Percentiles rank a stretch among this genome's conserved stretches.
Evolutionary conservation across 208 protist species (phyloP).

Genomic region (Trypanosoma boissoni): DNA sequence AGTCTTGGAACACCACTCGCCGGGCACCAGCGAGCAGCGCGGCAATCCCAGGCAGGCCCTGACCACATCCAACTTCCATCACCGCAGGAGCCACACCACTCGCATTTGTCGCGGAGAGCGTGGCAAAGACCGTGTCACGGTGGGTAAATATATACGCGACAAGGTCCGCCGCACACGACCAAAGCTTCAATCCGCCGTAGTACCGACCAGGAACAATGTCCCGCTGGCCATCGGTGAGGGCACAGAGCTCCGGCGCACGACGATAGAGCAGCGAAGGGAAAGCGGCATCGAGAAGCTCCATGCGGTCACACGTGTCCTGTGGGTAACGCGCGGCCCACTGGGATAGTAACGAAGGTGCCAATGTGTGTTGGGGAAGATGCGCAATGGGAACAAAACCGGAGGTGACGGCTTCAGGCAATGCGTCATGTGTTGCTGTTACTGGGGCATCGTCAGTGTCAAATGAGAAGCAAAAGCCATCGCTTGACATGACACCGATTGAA

Average conservation of each 20-base stretch:
- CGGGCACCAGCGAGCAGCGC: constrained; percentile 60
- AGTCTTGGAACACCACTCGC: constrained; percentile 74
- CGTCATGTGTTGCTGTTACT: not conserved
- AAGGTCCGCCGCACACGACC: constrained; percentile 84
- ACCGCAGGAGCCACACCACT: constrained; percentile 44
- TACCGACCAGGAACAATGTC: constrained; percentile 86
- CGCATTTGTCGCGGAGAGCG: too few relatives aligned
- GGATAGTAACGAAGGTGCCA: constrained; percentile 7
- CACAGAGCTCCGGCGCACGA: constrained; percentile 31
- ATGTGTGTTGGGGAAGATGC: constrained; percentile 9
- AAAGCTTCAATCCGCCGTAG: constrained; percentile 88
- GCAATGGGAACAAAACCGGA: constrained; percentile 10
- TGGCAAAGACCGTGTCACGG: too few relatives aligned
- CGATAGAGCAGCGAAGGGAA: constrained; percentile 32
- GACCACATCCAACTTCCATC: constrained; percentile 80
- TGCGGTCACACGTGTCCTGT: not conserved
- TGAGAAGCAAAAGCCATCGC: constrained; percentile 40
- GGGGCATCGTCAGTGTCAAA: constrained; percentile 24
- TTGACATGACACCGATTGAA: too few relatives aligned
- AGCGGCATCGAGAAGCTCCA: constrained; percentile 2
- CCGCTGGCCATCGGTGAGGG: constrained; percentile 34
- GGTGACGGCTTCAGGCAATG: not conserved
- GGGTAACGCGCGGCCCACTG: constrained; percentile 14
- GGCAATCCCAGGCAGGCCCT: constrained; percentile 64
- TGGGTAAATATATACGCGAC: constrained; percentile 35